Percentiles rank a stretch among this genome's conserved stretches.
These are phyloP conservation scores for Ilyonectria destructans DNA, from an alignment of 2,329 filamentous ascomycete genomes.

Conservation along the genomic window DNA sequence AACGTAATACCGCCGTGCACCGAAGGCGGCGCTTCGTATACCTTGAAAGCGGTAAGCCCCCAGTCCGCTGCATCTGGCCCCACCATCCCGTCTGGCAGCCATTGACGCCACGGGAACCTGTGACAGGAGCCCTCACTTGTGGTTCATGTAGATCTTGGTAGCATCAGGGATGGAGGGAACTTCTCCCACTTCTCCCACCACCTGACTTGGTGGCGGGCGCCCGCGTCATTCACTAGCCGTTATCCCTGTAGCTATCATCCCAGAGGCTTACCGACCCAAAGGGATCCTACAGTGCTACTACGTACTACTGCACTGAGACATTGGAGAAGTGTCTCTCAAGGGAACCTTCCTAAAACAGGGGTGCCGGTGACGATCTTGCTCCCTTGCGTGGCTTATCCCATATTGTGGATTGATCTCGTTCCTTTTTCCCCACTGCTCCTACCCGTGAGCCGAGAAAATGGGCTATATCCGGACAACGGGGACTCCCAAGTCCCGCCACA, in stretches of 20 bases:
- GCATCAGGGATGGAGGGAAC: no score
- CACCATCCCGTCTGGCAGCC: no score
- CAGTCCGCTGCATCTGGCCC: no score
- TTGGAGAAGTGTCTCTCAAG: not conserved
- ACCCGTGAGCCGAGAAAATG: not conserved
- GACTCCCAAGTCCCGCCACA: not conserved
- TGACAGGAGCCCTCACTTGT: no score
- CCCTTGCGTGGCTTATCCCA: not conserved
- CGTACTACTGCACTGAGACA: not conserved
- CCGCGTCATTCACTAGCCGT: not conserved
- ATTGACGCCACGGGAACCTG: no score
- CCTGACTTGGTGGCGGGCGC: no score
- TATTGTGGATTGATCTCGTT: not conserved
- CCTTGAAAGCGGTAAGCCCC: no score
- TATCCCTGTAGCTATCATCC: not conserved
- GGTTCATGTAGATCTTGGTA: no score
- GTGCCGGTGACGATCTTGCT: not conserved
- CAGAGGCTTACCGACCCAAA: no score
- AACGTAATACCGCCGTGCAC: not conserved
- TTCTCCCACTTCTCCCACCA: no score
- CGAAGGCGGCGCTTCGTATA: not conserved
- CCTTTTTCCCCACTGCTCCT: not conserved
- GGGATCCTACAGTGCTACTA: not conserved
- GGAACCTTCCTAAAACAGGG: conserved; percentile 5
- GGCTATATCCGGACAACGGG: not conserved